Base-by-base conservation (phyloP, 495 filamentous ascomycete genomes). In the Lophium mytilinum region DNA sequence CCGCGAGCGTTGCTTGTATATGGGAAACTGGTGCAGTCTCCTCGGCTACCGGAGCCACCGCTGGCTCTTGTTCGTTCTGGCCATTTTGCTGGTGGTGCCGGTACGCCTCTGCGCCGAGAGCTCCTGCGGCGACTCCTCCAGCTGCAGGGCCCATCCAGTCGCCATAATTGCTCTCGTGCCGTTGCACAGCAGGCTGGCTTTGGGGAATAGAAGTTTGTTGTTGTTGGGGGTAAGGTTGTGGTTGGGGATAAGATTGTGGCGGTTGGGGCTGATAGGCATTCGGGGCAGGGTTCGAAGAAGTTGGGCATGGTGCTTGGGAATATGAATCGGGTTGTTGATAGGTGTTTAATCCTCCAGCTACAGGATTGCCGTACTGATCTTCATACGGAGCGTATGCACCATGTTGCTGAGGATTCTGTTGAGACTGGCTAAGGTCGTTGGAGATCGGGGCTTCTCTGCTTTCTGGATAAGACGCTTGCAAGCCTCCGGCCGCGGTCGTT, bases 401-500 rank as follows among this genome's bases (percentile, higher is more conserved):
- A 21, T 37, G 15, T 37, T 37, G 34, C 15, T 52, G 35, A 24
- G 41, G 24, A 30, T 10, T 21, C 43, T 37, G 42, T 51, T 52
- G 11, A 62, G 43, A 53, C 41, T 53, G 36, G 54, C 12, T 15
- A 35, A 53, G 21, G 34, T 61, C 24, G 60, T 59, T 15, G 40
- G 10, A 9, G 10, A 9, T 37, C 15, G 36, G 47, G 24, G 24
- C 24, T 40, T 50, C 42, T 19, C 35, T 39, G 1, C 49, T 11
- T 18, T 56, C 45, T 24, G 56, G 40, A 37, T 58, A 60, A 34
- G 50, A 17, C 30, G 37, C 56, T 34, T 51, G 57, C 52, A 56
- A 58, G 64, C 60, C 76, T 8, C 73, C 76, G 10, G 80, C 79
- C 12, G 76, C 74, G 17, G 82, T 83, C 62, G 82, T 73, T 51